Evolutionary conservation across 192 early-diverging fungal species (phyloP).

Genomic region (Radiomyces spectabilis): DNA sequence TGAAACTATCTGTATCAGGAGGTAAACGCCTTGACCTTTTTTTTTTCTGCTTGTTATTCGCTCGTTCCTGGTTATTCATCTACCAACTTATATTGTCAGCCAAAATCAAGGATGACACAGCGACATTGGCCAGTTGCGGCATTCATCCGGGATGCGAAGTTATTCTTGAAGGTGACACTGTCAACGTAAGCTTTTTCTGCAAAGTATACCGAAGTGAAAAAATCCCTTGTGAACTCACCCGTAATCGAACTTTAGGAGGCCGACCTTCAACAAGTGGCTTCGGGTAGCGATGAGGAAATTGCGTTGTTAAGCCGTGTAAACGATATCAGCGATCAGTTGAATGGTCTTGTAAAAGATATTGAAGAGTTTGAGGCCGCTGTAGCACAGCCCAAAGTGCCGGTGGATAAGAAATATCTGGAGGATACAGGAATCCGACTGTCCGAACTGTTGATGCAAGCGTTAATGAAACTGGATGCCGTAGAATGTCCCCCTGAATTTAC

Average conservation of each 20-base stretch:
- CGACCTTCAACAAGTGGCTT: slow-evolving; percentile 23
- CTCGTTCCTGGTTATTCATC: not conserved
- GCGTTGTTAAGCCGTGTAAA: slow-evolving; percentile 39
- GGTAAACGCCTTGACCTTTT: slow-evolving; percentile 36
- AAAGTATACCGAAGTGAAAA: no score
- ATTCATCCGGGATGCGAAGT: slow-evolving; percentile 67
- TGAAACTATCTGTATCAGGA: slow-evolving; percentile 68
- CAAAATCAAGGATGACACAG: slow-evolving; percentile 68
- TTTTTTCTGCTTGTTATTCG: not conserved
- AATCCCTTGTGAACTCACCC: no score
- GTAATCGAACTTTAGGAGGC: no score
- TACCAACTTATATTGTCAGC: slow-evolving; percentile 27
- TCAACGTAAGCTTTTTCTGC: slow-evolving; percentile 47
- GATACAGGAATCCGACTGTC: slow-evolving; percentile 58
- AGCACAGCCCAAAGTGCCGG: slow-evolving; percentile 21
- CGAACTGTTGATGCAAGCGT: slow-evolving; percentile 71
- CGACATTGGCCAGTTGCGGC: slow-evolving; percentile 58
- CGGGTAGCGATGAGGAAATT: slow-evolving; percentile 46
- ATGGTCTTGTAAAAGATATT: slow-evolving; percentile 30
- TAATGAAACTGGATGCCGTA: slow-evolving; percentile 72
- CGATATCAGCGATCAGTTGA: slow-evolving; percentile 21
- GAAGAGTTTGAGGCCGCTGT: slow-evolving; percentile 9
- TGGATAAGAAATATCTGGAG: slow-evolving; percentile 52
- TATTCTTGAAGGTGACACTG: slow-evolving; percentile 60
- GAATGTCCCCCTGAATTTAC: slow-evolving; percentile 61